Percentiles rank a stretch among this genome's conserved stretches.
Conservation (phyloP, 352 stramenopile genomes). For the Phytophthora tentaculata region DNA sequence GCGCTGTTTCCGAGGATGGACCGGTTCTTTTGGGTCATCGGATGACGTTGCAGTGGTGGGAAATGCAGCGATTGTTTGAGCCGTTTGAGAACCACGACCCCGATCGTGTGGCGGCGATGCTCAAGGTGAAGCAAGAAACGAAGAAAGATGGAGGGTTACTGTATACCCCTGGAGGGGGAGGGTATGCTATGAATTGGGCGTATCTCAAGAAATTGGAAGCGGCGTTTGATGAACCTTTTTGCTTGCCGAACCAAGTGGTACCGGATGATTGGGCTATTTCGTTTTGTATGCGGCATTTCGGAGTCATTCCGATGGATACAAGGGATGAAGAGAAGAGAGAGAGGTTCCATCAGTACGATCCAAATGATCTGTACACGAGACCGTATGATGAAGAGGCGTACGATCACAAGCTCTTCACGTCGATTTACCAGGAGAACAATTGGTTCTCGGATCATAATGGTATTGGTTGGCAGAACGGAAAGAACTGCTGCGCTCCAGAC, state of each 20-base stretch:
- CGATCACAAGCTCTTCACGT: conserved; percentile 74
- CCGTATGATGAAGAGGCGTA: conserved; percentile 72
- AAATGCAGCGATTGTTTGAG: conserved; percentile 75
- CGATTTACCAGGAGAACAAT: conserved; percentile 88
- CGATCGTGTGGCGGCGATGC: conserved; percentile 56
- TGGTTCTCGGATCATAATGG: conserved; percentile 88
- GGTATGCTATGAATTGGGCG: conserved; percentile 87
- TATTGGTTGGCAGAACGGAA: conserved; percentile 82
- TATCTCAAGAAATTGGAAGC: conserved; percentile 75
- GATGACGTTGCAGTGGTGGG: conserved; percentile 90
- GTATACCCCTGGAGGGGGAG: conserved; percentile 82
- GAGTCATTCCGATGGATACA: conserved; percentile 74
- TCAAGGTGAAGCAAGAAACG: conserved; percentile 58
- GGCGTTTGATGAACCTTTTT: conserved; percentile 78
- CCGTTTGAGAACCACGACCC: conserved; percentile 73
- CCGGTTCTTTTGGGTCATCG: conserved; percentile 79
- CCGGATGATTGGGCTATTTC: conserved; percentile 89
- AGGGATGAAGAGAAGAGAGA: conserved; percentile 71
- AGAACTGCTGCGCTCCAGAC: conserved; percentile 79
- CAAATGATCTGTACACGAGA: conserved; percentile 71
- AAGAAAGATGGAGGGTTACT: conserved; percentile 64
- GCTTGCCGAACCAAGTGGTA: conserved; percentile 70
- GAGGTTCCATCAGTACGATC: conserved; percentile 88
- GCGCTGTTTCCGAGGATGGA: conserved; percentile 34
- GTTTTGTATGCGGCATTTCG: conserved; percentile 85